Evolutionary conservation across 345 rosid genomes (phyloP).

Genomic region (Microcos paniculata): DNA sequence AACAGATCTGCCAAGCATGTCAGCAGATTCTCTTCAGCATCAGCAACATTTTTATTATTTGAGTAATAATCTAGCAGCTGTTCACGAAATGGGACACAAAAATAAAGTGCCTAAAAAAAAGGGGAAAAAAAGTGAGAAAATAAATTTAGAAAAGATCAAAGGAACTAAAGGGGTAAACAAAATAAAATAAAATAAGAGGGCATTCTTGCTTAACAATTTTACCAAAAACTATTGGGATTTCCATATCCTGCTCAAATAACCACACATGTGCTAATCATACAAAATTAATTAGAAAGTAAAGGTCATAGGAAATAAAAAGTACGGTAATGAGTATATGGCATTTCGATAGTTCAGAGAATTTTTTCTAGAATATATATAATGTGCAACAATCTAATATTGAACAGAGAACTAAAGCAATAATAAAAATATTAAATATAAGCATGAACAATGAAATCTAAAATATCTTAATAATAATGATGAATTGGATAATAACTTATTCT

Average conservation of each 20-base stretch:
- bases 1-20: slow-evolving; percentile 96
- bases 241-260: background rate
- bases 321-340: background rate
- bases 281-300: background rate
- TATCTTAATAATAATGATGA: background rate
- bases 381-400: background rate
- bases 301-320: background rate
- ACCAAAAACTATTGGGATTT: background rate
- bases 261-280: background rate
- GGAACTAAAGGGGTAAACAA: too few relatives aligned
- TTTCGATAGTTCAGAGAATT: too few relatives aligned
- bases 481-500: background rate
- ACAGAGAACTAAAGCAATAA: background rate
- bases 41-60: slow-evolving; percentile 63
- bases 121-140: slow-evolving; percentile 5
- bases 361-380: too few relatives aligned
- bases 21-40: slow-evolving; percentile 93
- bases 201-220: background rate
- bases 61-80: slow-evolving; percentile 94
- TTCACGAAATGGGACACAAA: slow-evolving; percentile 98
- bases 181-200: background rate
- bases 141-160: background rate
- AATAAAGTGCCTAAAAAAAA: slow-evolving; percentile 84
- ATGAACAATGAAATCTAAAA: background rate
- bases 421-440: background rate